Conservation (phyloP, 805 yeast genomes). For the Wickerhamiella vanderwaltii region DNA sequence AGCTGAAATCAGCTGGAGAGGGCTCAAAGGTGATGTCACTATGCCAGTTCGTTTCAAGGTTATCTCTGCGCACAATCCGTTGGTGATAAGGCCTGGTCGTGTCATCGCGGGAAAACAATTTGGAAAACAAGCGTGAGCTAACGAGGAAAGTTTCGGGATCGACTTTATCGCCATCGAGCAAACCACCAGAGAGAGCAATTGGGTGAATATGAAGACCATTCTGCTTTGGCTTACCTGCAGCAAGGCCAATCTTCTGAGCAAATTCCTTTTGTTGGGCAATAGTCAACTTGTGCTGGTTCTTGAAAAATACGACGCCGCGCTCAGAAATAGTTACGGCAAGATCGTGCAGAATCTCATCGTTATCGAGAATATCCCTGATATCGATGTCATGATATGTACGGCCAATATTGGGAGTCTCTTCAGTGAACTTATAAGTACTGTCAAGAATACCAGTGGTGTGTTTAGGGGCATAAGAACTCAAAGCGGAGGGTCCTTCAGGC, state of each 20-base stretch:
- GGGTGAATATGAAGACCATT: constrained; percentile 24
- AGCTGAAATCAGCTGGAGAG: constrained; percentile 46
- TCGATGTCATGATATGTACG: constrained; percentile 17
- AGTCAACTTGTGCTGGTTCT: constrained; percentile 32
- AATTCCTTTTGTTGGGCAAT: constrained; percentile 24
- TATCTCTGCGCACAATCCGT: background rate
- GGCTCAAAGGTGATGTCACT: constrained; percentile 45
- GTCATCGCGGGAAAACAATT: background rate
- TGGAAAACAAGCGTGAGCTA: constrained; percentile 3
- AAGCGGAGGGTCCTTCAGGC: constrained; percentile 5
- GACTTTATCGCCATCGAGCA: constrained; percentile 13
- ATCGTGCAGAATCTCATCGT: constrained; percentile 24
- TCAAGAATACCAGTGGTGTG: constrained; percentile 23
- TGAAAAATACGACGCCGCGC: constrained; percentile 41
- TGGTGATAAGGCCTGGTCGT: background rate
- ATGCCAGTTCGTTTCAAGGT: constrained; percentile 31
- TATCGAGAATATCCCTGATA: constrained; percentile 21
- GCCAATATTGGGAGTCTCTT: constrained; percentile 13
- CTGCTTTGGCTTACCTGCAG: constrained; percentile 22
- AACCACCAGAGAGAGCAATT: constrained; percentile 19
- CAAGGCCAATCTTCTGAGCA: constrained; percentile 23
- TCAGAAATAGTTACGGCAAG: constrained; percentile 36
- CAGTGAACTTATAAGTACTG: constrained; percentile 20
- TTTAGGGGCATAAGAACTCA: too few relatives aligned
- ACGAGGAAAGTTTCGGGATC: background rate